Evolutionary conservation across 2,329 filamentous ascomycete genomes (phyloP), one percentile per base, ranked within the genome.

Genomic region (Cercospora sesami): DNA sequence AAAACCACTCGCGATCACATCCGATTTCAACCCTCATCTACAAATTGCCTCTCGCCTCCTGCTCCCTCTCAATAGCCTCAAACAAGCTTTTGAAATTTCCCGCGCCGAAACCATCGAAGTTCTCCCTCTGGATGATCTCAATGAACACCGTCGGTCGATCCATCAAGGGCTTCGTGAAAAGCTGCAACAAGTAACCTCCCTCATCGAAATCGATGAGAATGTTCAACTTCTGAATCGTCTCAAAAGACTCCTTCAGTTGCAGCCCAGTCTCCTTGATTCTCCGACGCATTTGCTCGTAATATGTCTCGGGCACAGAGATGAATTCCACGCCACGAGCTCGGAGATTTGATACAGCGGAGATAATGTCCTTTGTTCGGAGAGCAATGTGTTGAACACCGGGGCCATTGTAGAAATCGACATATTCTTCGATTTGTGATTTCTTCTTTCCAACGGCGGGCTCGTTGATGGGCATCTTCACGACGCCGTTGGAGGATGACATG

Each of bases 401-500:
- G 0, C 94, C 94, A 61, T 90, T 88, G 83, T 97, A 96, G 84
- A 95, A 97, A 78, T 92, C 85, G 73, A 97, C 89, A 66, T 83
- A 84, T 66, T 97, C 94, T 80, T 97, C 94, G 74, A 98, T 97
- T 82, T 98, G 94, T 10, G 89, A 92, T 80, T 93, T 92, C 81
- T 92, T 94, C 83, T 95, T 95, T 68, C 94, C 94, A 1, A 87
- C 84, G 0, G 94, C 94, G 1, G 94, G 94, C 82, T 97, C 94
- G 84, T 97, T 97, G 86, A 98, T 96, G 75, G 94, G 94, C 93
- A 97, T 97, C 83, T 97, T 97, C 81, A 97, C 93, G 4, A 91
- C 80, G 67, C 94, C 91, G 68, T 57, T 57, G 89, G 88, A 61
- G 4, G 90, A 92, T 51, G 91, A 88, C 93, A 97, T 97, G 77